Evolutionary conservation across 139 green algal species (phyloP).

Genomic region (Micractinium sp.): DNA sequence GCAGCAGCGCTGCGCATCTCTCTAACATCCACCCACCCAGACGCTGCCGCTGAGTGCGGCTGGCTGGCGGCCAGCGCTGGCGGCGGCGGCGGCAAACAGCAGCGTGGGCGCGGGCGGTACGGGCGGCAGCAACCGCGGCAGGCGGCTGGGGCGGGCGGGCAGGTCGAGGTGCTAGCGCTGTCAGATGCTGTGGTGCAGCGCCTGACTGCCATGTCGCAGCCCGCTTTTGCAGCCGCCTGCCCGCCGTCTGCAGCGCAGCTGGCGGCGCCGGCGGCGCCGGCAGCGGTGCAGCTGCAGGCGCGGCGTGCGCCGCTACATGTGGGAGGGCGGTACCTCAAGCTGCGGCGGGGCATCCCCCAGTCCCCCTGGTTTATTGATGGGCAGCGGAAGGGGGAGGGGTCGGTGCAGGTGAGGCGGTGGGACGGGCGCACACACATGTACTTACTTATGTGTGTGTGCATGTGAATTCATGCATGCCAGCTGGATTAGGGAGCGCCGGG

Average conservation of each 20-base stretch:
- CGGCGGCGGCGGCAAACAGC: not conserved
- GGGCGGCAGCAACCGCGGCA: constrained; percentile 11
- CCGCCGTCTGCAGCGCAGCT: not conserved
- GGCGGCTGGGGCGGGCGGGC: not conserved
- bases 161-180: not conserved
- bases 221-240: not conserved
- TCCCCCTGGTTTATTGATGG: constrained; percentile 62
- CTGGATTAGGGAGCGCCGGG: too few relatives aligned
- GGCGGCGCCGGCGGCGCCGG: not conserved
- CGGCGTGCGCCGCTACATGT: constrained; percentile 12
- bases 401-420: not conserved
- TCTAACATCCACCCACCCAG: not conserved
- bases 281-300: not conserved
- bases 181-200: constrained; percentile 16
- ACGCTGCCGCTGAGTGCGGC: constrained; percentile 1
- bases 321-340: constrained; percentile 41
- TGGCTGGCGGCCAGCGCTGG: not conserved
- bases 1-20: not conserved
- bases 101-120: not conserved
- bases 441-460: too few relatives aligned
- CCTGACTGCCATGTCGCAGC: not conserved
- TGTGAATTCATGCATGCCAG: too few relatives aligned
- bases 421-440: too few relatives aligned
- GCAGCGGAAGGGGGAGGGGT: constrained; percentile 41
- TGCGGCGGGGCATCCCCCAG: constrained; percentile 45